These are phyloP conservation scores for Chytriomyces sp. DNA, from an alignment of 192 early-diverging fungal species.

Conservation along the genomic window DNA sequence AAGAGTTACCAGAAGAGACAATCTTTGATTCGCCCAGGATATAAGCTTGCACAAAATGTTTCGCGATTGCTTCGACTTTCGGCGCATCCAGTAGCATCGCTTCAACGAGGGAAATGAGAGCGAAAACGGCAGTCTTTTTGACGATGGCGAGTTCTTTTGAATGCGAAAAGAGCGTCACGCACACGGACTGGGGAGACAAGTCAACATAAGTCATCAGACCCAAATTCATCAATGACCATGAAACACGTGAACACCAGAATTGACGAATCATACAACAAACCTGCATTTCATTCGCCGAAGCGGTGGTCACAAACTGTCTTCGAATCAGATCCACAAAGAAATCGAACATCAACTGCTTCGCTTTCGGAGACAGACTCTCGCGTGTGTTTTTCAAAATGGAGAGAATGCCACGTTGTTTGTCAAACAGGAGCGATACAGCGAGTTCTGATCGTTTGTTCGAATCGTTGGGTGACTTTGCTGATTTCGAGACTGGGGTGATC, in stretches of 20 bases:
- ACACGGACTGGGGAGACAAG: background rate
- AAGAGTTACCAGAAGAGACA: conserved; percentile 29
- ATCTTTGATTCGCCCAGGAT: conserved; percentile 41
- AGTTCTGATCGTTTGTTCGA: conserved; percentile 25
- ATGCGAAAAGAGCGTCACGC: conserved; percentile 29
- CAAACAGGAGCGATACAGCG: conserved; percentile 38
- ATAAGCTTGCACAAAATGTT: conserved; percentile 40
- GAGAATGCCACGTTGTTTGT: conserved; percentile 40
- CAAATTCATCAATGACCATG: too few species aligned
- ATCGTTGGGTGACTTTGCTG: too few species aligned
- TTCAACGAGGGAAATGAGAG: conserved; percentile 34
- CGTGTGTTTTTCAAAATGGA: conserved; percentile 28
- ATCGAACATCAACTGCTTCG: conserved; percentile 36
- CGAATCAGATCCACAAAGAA: conserved; percentile 28
- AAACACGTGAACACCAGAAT: too few species aligned
- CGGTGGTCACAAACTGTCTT: conserved; percentile 11
- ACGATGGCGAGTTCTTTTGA: conserved; percentile 41
- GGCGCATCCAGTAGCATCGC: conserved; percentile 17
- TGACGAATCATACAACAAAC: too few species aligned
- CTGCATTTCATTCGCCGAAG: conserved; percentile 38
- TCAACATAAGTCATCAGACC: background rate
- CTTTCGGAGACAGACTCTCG: conserved; percentile 28
- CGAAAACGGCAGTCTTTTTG: conserved; percentile 33
- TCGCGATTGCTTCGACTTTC: conserved; percentile 32
- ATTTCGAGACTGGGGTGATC: too few species aligned